Evolutionary conservation across 2,329 filamentous ascomycete species (phyloP).

Genomic region (Amesomyces nigricolor): DNA sequence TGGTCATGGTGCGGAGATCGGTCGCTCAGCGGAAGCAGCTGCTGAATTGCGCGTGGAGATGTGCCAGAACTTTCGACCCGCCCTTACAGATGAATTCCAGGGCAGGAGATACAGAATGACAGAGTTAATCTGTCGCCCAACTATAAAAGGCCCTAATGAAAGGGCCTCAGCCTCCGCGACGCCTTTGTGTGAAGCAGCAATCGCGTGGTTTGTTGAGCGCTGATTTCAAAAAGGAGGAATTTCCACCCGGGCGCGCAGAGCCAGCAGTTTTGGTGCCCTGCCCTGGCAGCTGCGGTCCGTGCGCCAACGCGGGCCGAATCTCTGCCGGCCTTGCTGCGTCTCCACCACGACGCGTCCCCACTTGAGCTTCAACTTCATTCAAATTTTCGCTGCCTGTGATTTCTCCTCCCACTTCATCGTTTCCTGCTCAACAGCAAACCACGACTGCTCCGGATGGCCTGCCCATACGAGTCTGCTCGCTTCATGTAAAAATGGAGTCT

Average conservation of each 20-base stretch:
- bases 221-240: conserved; percentile 34
- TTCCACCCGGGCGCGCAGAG: conserved; percentile 4
- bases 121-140: conserved; percentile 57
- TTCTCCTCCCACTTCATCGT: conserved; percentile 3
- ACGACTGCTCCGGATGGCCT: conserved; percentile 1
- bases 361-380: conserved; percentile 18
- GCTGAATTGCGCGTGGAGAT: conserved; percentile 32
- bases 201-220: conserved; percentile 35
- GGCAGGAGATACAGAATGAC: conserved; percentile 82
- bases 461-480: conserved; percentile 5
- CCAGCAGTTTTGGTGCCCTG: background rate
- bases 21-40: too few relatives aligned
- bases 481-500: conserved; percentile 57
- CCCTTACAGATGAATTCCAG: conserved; percentile 74
- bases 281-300: conserved; percentile 9
- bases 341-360: background rate
- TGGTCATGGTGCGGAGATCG: too few relatives aligned
- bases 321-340: conserved; percentile 7
- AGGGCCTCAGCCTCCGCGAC: conserved; percentile 36
- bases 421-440: conserved; percentile 7
- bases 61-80: conserved; percentile 78
- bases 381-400: conserved; percentile 23
- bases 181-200: conserved; percentile 33
- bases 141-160: conserved; percentile 50
- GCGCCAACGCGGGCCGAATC: conserved; percentile 18